Evolutionary conservation across 164 flowering plant genomes (phyloP).

Genomic region (Dillenia suffruticosa): DNA sequence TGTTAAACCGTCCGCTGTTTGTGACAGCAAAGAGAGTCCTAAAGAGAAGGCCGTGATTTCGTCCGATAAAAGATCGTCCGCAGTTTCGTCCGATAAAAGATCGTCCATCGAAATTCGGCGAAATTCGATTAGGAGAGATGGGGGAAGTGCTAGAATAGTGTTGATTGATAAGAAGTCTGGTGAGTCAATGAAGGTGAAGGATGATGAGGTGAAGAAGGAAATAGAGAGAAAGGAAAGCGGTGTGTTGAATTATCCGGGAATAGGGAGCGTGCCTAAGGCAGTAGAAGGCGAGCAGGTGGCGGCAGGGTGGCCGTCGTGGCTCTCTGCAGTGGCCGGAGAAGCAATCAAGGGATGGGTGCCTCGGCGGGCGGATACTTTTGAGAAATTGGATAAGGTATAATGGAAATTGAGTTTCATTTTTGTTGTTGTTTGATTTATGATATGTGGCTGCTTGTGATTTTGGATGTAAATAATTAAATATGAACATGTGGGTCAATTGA

Average conservation of each 20-base stretch:
- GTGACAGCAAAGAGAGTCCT: slow-evolving; percentile 25
- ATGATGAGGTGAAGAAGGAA: slow-evolving; percentile 24
- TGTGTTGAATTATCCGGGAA: slow-evolving; percentile 13
- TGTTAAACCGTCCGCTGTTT: slow-evolving; percentile 33
- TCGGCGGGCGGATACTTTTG: slow-evolving; percentile 43
- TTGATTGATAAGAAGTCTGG: slow-evolving; percentile 29
- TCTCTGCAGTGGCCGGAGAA: slow-evolving; percentile 49
- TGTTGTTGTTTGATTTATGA: too few species aligned
- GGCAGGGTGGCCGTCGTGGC: slow-evolving; percentile 75
- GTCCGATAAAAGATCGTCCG: slow-evolving; percentile 10
- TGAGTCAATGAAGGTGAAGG: slow-evolving; percentile 20
- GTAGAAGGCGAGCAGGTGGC: slow-evolving; percentile 49
- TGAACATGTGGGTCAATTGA: too few species aligned
- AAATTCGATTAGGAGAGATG: slow-evolving; percentile 6
- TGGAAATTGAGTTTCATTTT: too few species aligned
- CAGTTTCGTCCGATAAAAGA: slow-evolving; percentile 24
- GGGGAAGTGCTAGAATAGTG: slow-evolving; percentile 20
- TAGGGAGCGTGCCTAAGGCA: slow-evolving; percentile 23
- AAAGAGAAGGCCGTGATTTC: slow-evolving; percentile 12
- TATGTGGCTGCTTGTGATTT: too few species aligned
- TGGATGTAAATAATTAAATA: too few species aligned
- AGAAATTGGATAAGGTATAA: slow-evolving; percentile 47
- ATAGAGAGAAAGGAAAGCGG: slow-evolving; percentile 19
- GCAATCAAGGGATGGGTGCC: slow-evolving; percentile 68
- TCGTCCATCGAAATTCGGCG: slow-evolving; percentile 10